A percentile compares a stretch with the other conserved stretches of the same genome.
Evolutionary conservation across 2,329 filamentous ascomycete species (phyloP).

Genomic region (Talaromyces funiculosus): DNA sequence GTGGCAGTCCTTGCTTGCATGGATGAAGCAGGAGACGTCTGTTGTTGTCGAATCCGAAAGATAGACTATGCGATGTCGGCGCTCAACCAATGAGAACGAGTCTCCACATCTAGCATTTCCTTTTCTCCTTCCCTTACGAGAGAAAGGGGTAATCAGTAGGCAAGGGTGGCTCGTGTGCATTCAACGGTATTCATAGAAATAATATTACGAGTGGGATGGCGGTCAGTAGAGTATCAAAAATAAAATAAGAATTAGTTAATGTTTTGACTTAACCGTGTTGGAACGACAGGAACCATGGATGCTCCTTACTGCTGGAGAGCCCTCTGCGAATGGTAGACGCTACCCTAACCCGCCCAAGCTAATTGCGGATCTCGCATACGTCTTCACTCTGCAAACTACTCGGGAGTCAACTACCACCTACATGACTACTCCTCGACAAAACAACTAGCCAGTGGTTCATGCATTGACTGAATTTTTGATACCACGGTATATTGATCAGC

Average conservation of each 20-base stretch:
- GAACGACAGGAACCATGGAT: slow-evolving; percentile 5
- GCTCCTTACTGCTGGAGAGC: background rate
- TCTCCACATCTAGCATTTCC: background rate
- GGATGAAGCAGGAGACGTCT: background rate
- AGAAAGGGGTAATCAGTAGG: slow-evolving; percentile 2
- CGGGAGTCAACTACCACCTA: background rate
- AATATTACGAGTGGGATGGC: background rate
- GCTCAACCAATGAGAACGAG: background rate
- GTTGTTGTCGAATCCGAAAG: background rate
- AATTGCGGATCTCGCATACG: background rate
- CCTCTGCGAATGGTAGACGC: slow-evolving; percentile 4
- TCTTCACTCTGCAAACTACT: background rate
- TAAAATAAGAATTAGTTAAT: background rate
- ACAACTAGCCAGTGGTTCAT: background rate
- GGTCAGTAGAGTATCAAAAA: background rate
- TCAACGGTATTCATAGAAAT: background rate
- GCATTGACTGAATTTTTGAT: background rate
- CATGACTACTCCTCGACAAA: background rate
- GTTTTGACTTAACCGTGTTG: slow-evolving; percentile 7
- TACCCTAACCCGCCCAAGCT: background rate
- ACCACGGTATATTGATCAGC: background rate
- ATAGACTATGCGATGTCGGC: background rate
- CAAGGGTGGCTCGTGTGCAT: background rate
- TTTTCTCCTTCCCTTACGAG: background rate
- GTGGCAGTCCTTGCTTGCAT: slow-evolving; percentile 1